Evolutionary conservation across 129 eudicot genomes (phyloP).

Genomic region (Chrysanthemum lavandulifolium): DNA sequence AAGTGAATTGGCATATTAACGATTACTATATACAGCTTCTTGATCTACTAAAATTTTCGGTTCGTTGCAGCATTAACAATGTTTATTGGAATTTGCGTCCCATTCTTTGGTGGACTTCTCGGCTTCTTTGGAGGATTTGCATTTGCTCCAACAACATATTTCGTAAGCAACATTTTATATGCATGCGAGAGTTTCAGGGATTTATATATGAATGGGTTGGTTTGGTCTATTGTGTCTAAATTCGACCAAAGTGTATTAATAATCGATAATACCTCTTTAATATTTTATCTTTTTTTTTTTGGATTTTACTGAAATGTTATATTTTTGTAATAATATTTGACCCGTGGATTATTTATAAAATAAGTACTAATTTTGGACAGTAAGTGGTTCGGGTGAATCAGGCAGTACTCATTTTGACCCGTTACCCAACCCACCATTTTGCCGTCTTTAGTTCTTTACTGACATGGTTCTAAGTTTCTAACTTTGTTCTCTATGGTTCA

Average conservation of each 20-base stretch:
- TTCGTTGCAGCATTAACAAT: slow-evolving; percentile 55
- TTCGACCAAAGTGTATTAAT: neutral
- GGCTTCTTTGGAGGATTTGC: slow-evolving; percentile 78
- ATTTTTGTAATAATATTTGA: no score
- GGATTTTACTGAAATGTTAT: no score
- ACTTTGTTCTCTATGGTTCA: slow-evolving; percentile 23
- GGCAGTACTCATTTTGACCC: neutral
- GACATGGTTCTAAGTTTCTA: neutral
- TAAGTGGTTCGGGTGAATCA: no score
- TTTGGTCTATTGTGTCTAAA: neutral
- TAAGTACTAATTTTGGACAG: no score
- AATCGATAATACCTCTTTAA: neutral
- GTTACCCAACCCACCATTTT: neutral
- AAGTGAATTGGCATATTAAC: slow-evolving; percentile 13
- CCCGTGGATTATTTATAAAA: no score
- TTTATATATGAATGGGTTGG: neutral
- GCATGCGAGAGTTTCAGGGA: neutral
- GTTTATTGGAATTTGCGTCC: slow-evolving; percentile 54
- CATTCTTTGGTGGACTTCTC: slow-evolving; percentile 67
- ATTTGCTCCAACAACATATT: slow-evolving; percentile 70
- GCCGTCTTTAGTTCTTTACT: no score
- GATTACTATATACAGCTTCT: neutral
- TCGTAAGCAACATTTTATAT: slow-evolving; percentile 36
- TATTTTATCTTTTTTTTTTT: no score
- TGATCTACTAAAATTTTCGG: slow-evolving; percentile 1